These are phyloP conservation scores for Ligustrum vulgare DNA, from an alignment of 257 asterid species.

Conservation along the genomic window DNA sequence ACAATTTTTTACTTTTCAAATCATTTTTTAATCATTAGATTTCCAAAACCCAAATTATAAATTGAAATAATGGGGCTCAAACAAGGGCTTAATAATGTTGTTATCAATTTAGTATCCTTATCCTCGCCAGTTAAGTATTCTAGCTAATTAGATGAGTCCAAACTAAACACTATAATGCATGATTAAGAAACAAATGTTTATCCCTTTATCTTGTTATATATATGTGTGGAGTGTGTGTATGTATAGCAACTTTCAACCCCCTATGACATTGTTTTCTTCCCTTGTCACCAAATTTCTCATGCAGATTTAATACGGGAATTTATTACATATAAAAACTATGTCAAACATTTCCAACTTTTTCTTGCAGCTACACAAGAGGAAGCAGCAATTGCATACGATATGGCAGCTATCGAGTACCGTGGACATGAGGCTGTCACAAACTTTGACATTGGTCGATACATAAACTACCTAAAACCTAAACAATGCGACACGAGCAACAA, in stretches of 20 bases:
- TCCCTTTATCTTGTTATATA: too few species aligned
- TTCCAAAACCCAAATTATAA: too few species aligned
- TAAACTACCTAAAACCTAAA: constrained; percentile 43
- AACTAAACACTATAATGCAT: too few species aligned
- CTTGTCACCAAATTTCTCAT: constrained; percentile 51
- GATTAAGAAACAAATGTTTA: not conserved
- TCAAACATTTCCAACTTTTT: constrained; percentile 19
- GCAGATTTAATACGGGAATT: constrained; percentile 45
- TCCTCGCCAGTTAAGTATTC: too few species aligned
- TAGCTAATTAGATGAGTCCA: too few species aligned
- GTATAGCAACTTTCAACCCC: constrained; percentile 23
- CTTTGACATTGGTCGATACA: constrained; percentile 82
- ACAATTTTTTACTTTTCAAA: too few species aligned
- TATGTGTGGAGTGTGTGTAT: too few species aligned
- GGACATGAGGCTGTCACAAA: constrained; percentile 92
- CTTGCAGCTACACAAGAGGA: constrained; percentile 90
- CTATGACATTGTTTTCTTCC: constrained; percentile 18
- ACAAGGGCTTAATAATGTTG: too few species aligned
- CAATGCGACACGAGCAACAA: constrained; percentile 20
- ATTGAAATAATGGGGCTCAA: too few species aligned
- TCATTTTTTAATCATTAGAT: too few species aligned
- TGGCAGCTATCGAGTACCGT: constrained; percentile 93
- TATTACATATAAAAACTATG: not conserved
- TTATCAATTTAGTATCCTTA: too few species aligned
- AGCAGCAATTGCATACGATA: constrained; percentile 93